Evolutionary conservation across 176 grass and related monocot species (phyloP), one percentile per base, ranked within the genome.

Genomic region (Oryza glumipatula): DNA sequence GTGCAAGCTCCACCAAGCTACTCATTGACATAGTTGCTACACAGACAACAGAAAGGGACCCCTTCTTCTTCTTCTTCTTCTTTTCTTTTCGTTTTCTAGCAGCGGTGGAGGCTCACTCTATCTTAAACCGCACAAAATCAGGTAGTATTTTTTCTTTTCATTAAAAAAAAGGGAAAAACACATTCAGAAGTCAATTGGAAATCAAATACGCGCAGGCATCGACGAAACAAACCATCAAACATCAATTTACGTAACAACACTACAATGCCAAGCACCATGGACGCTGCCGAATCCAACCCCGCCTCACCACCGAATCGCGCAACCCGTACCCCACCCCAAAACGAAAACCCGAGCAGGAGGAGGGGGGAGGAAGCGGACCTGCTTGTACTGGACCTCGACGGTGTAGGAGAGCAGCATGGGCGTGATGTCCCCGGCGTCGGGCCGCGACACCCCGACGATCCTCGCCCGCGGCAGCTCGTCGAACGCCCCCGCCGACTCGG

Each of bases 391-490:
- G 83, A 97, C 85, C 74, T 94, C 85, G 68, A 97, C 88, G 79
- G 94, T 97, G 73, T 97, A 97, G 45, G 94, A 92, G 64, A 97
- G 89, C 32, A 92, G 92, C 92, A 92, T 92, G 67, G 92, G 94
- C 47, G 89, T 92, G 94, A 92, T 92, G 75, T 94, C 92, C 51
- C 89, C 87, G 36, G 88, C 94, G 30, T 94, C 92, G 61, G 92
- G 89, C 22, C 89, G 79, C 32, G 89, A 97, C 46, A 97, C 87
- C 17, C 60, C 86, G 38, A 90, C 87, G 79, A 97, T 91, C 54
- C 72, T 86, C 69, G 89, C 89, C 21, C 82, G 86, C 28, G 92
- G 94, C 68, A 97, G 83, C 85, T 94, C 94, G 16, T 94, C 89
- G 43, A 97, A 94, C 76, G 92, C 83, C 80, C 68, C 79, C 10